These are phyloP conservation scores for Cajanus cajan DNA, from an alignment of 306 rosid species.

Conservation along the genomic window DNA sequence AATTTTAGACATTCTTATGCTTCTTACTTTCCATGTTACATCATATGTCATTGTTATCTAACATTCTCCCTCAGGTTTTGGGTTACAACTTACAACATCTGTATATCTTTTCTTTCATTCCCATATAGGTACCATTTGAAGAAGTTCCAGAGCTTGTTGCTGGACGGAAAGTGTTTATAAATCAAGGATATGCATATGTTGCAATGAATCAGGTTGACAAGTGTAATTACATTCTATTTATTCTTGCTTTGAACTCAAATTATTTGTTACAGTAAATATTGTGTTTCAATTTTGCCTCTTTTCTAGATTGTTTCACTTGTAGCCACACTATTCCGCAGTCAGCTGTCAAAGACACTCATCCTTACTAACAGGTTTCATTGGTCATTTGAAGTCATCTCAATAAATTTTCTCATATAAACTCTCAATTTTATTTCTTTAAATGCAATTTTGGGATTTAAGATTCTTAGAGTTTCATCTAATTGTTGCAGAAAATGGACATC, in stretches of 20 bases:
- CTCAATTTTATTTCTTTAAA: neutral
- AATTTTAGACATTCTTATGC: neutral
- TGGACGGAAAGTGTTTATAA: constrained; percentile 75
- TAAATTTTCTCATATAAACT: constrained; percentile 7
- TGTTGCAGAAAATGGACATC: constrained; percentile 90
- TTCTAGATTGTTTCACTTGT: constrained; percentile 78
- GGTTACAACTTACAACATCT: neutral
- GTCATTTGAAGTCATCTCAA: constrained; percentile 15
- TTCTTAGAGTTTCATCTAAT: constrained; percentile 31
- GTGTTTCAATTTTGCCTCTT: constrained; percentile 23
- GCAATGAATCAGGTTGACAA: constrained; percentile 79
- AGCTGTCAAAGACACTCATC: constrained; percentile 71
- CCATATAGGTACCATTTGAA: constrained; percentile 84
- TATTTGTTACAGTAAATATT: constrained; percentile 19
- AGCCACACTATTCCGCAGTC: constrained; percentile 78
- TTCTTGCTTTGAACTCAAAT: neutral
- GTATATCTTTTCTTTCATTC: constrained; percentile 11
- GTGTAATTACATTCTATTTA: constrained; percentile 20
- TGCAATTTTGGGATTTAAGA: constrained; percentile 10
- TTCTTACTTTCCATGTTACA: neutral
- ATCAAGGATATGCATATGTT: constrained; percentile 79
- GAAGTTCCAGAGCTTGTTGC: constrained; percentile 97
- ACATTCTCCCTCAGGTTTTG: constrained; percentile 13
- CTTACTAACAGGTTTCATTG: constrained; percentile 78
- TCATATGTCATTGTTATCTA: neutral